Percentiles rank a stretch among this genome's conserved stretches.
phyloP scores from a whole-genome alignment of 179 eudicot species.

The Silene vulgaris region DNA sequence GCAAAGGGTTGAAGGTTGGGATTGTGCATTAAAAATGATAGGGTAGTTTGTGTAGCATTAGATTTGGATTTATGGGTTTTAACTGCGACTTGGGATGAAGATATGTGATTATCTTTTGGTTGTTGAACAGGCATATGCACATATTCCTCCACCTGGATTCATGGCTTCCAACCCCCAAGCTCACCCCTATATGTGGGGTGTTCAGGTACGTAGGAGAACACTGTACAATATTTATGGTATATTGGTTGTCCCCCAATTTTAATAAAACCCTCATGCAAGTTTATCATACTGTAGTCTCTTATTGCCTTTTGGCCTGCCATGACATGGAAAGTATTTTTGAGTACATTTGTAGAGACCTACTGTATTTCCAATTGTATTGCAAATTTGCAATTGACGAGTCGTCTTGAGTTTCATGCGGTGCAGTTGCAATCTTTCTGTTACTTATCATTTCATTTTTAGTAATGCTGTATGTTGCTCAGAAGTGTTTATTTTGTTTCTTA shows the following conservation, averaged over 20 bases:
- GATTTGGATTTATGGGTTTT: background rate
- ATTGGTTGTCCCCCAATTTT: constrained; percentile 5
- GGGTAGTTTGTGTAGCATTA: constrained; percentile 15
- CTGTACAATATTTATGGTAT: background rate
- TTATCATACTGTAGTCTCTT: background rate
- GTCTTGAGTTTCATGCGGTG: constrained; percentile 1
- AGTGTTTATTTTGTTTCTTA: constrained; percentile 10
- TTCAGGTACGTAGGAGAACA: constrained; percentile 55
- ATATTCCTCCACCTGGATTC: constrained; percentile 81
- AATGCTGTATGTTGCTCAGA: background rate
- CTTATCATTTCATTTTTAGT: background rate
- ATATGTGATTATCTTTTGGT: constrained; percentile 17
- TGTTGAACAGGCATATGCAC: constrained; percentile 74
- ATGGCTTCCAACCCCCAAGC: constrained; percentile 94
- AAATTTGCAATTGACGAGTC: background rate
- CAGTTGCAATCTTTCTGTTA: background rate
- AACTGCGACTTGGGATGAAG: background rate
- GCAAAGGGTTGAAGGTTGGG: background rate
- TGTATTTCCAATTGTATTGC: background rate
- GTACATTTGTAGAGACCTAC: background rate
- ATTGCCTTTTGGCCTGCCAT: background rate
- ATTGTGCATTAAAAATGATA: background rate
- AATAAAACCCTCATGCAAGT: background rate
- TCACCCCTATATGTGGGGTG: constrained; percentile 99
- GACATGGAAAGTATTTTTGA: background rate